Percentiles rank a stretch among this genome's conserved stretches.
phyloP scores from a whole-genome alignment of 106 monocot species.

The Acanthochlamys bracteata region DNA sequence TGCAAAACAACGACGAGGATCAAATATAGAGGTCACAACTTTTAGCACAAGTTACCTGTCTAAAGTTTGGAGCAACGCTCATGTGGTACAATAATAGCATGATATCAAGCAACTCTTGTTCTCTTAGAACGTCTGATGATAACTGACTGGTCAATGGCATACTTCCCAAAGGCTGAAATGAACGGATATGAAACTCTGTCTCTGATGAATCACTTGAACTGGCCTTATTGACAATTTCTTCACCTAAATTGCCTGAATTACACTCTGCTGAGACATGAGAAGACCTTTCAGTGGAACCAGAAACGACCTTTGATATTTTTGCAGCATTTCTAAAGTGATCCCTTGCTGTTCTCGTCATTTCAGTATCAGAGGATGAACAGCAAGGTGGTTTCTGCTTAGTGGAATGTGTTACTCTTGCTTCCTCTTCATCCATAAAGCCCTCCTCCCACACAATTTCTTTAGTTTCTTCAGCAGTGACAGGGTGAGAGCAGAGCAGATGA shows the following conservation, averaged over 20 bases:
- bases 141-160: conserved; percentile 21
- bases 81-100: conserved; percentile 83
- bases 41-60: conserved; percentile 42
- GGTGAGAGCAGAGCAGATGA: conserved; percentile 49
- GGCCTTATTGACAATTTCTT: conserved; percentile 78
- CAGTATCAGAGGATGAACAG: conserved; percentile 54
- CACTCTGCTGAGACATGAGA: conserved; percentile 61
- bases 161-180: conserved; percentile 36
- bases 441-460: conserved; percentile 78
- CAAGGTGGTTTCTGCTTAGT: conserved; percentile 77
- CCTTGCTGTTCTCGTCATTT: conserved; percentile 25
- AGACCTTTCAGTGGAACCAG: conserved; percentile 47
- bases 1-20: no score
- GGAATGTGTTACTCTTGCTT: conserved; percentile 71
- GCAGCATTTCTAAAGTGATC: conserved; percentile 26
- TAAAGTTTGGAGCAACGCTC: conserved; percentile 73
- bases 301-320: conserved; percentile 44
- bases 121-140: conserved; percentile 55
- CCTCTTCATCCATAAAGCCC: conserved; percentile 60
- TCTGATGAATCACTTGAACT: conserved; percentile 54
- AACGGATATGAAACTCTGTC: conserved; percentile 36
- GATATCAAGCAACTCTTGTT: conserved; percentile 80
- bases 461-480: conserved; percentile 20
- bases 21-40: no score
- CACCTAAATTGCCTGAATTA: conserved; percentile 46